Percentiles rank a stretch among this genome's conserved stretches.
These are phyloP conservation scores for Arthrobotrys sinensis DNA, from an alignment of 2,329 filamentous ascomycete genomes.

Conservation along the genomic window DNA sequence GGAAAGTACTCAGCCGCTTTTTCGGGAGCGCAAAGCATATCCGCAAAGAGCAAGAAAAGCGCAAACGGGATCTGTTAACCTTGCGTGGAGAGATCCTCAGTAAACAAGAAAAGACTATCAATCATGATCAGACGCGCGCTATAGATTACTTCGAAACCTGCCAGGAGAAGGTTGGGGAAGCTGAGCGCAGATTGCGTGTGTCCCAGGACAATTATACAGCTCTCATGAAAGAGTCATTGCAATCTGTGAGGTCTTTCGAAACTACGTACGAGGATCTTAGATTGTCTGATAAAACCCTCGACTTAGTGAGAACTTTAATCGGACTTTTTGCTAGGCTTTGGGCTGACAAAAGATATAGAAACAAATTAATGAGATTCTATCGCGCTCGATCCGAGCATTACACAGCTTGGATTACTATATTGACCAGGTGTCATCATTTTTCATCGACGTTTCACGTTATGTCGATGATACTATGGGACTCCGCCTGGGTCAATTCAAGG, in stretches of 20 bases:
- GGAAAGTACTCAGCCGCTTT: background rate
- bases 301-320: background rate
- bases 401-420: slow-evolving; percentile 1
- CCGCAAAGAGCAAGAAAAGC: background rate
- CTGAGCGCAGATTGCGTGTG: background rate
- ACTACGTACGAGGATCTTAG: background rate
- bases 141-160: background rate
- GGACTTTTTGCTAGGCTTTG: background rate
- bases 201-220: slow-evolving; percentile 1
- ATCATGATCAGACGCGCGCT: background rate
- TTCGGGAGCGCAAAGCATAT: background rate
- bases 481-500: background rate
- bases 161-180: background rate
- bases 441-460: background rate
- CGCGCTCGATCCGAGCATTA: background rate
- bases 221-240: background rate
- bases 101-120: background rate
- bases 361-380: background rate
- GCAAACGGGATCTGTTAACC: background rate
- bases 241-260: background rate
- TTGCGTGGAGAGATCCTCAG: background rate
- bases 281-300: background rate
- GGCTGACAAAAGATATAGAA: slow-evolving; percentile 1
- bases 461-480: background rate
- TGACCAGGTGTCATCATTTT: background rate